Evolutionary conservation across 345 rosid genomes (phyloP).

Genomic region (Eucalyptus fibrosa): DNA sequence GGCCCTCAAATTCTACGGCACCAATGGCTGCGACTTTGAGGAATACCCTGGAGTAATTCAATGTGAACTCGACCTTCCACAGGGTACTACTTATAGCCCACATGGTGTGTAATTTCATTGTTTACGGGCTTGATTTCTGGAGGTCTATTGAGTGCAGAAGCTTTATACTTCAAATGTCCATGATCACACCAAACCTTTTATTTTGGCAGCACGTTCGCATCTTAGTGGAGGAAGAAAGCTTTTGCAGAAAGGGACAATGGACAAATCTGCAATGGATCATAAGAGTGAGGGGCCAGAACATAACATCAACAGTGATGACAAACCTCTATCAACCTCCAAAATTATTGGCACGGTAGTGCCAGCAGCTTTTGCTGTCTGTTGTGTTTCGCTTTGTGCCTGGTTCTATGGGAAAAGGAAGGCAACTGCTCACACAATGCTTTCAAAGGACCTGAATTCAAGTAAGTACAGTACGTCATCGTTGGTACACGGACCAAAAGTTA

Average conservation of each 20-base stretch:
- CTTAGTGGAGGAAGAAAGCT: conserved; percentile 27
- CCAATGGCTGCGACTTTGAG: conserved; percentile 26
- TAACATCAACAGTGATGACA: not conserved
- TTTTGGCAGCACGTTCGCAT: not conserved
- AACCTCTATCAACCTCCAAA: not conserved
- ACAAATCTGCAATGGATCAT: not conserved
- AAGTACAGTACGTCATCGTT: not conserved
- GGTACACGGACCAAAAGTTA: not conserved
- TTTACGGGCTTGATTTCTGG: not conserved
- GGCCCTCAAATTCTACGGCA: conserved; percentile 28
- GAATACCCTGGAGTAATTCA: conserved; percentile 12
- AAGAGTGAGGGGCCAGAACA: not conserved
- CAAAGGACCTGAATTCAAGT: conserved; percentile 60
- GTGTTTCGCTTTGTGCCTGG: conserved; percentile 48
- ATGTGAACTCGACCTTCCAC: conserved; percentile 17
- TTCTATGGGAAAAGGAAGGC: conserved; percentile 47
- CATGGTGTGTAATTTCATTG: not conserved
- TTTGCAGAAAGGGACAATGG: conserved; percentile 6
- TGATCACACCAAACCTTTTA: not conserved
- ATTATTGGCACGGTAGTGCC: conserved; percentile 26
- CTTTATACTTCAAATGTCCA: not conserved
- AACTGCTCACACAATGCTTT: conserved; percentile 38
- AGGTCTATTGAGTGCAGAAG: not conserved
- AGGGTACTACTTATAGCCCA: conserved; percentile 9
- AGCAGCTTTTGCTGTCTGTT: conserved; percentile 35